These are phyloP conservation scores for Williopsis jadinii DNA, from an alignment of 1,139 yeast genomes.

Conservation along the genomic window DNA sequence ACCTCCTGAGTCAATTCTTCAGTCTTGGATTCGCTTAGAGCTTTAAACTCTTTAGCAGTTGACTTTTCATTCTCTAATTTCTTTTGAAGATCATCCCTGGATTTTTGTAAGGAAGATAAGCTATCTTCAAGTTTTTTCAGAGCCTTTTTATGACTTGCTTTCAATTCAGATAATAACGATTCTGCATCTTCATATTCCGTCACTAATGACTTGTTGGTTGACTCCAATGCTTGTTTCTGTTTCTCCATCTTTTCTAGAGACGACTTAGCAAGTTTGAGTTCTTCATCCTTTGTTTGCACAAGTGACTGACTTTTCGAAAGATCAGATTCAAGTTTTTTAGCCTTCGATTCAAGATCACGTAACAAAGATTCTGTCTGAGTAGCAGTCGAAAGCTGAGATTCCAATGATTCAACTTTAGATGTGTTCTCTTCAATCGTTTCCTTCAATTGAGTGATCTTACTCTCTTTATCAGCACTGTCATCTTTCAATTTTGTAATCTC, in stretches of 20 bases:
- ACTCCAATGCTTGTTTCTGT: not conserved
- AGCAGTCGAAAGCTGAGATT: not conserved
- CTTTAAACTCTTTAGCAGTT: not conserved
- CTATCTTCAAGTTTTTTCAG: not conserved
- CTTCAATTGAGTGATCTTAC: slow-evolving; percentile 1
- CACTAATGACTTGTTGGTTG: slow-evolving; percentile 1
- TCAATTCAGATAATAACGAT: not conserved
- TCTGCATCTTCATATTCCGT: not conserved
- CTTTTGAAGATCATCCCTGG: not conserved
- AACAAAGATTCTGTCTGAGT: too few species aligned
- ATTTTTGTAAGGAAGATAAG: not conserved
- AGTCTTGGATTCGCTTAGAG: not conserved
- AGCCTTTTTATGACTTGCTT: not conserved
- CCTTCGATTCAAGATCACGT: too few species aligned
- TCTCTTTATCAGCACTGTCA: slow-evolving; percentile 2
- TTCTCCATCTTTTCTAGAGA: too few species aligned
- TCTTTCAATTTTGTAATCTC: slow-evolving; percentile 1
- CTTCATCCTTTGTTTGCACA: too few species aligned
- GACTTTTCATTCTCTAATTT: not conserved
- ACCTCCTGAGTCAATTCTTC: not conserved
- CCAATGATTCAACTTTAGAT: slow-evolving; percentile 11
- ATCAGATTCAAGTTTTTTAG: too few species aligned
- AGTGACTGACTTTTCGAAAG: too few species aligned
- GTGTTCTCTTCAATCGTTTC: not conserved
- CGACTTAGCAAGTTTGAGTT: too few species aligned